These are phyloP conservation scores for Penicillium soppii DNA, from an alignment of 495 filamentous ascomycete genomes.

Conservation along the genomic window DNA sequence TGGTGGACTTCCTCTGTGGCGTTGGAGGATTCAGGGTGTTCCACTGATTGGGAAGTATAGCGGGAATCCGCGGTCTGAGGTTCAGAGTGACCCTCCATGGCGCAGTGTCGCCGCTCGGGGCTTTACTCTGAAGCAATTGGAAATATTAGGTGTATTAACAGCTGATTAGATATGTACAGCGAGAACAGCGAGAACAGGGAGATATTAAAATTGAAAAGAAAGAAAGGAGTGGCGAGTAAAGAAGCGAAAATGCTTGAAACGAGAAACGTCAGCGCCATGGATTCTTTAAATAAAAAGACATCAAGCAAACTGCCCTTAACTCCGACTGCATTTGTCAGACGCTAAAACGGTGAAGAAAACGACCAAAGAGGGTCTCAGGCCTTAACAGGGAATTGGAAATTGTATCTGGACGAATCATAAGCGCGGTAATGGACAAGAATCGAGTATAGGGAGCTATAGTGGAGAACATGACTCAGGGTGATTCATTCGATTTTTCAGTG, in stretches of 20 bases:
- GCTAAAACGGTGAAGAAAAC: not conserved
- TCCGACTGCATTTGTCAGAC: constrained; percentile 6
- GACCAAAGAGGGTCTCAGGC: not conserved
- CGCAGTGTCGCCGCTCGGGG: constrained; percentile 2
- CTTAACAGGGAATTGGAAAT: not conserved
- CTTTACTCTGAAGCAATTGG: constrained; percentile 17
- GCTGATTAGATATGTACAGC: constrained; percentile 15
- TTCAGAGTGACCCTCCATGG: constrained; percentile 23
- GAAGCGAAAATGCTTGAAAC: not conserved
- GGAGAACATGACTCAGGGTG: constrained; percentile 7
- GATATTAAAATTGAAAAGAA: constrained; percentile 1
- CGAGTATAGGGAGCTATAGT: constrained; percentile 2
- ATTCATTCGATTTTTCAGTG: not conserved
- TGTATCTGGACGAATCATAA: not conserved
- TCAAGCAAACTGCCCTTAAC: not conserved
- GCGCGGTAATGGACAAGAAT: not conserved
- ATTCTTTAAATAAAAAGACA: not conserved
- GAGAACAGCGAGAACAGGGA: not conserved
- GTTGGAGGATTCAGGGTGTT: not conserved
- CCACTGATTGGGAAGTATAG: not conserved
- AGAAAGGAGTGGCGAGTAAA: constrained; percentile 7
- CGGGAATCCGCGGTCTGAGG: too few relatives aligned
- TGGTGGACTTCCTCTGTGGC: constrained; percentile 7
- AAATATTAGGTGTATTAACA: constrained; percentile 12
- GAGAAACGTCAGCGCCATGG: not conserved